Evolutionary conservation across 2,329 filamentous ascomycete species (phyloP), one percentile per base, ranked within the genome.

Genomic region (Colletotrichum sp.): DNA sequence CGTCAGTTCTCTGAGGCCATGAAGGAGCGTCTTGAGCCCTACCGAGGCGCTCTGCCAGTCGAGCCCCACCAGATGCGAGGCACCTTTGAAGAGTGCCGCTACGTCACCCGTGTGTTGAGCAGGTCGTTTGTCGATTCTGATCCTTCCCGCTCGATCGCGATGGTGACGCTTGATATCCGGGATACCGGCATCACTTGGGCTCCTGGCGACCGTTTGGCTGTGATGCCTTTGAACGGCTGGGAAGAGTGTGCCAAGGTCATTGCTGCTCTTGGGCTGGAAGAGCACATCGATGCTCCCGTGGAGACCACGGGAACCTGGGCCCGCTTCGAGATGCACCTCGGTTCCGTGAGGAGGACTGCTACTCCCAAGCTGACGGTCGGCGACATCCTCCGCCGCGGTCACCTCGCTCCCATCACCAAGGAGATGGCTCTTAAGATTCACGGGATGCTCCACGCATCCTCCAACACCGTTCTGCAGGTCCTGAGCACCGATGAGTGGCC

Each of bases 181-280:
- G 85, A 90, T 57, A 89, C 89, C 0, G 89, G 89, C 1, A 88
- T 90, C 62, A 90, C 89, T 0, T 91, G 89, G 68, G 84, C 86
- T 36, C 88, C 89, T 1, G 89, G 89, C 0, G 89, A 91, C 66
- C 85, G 89, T 6, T 83, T 91, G 15, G 88, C 89, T 0, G 82
- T 90, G 2, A 90, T 91, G 89, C 88, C 89, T 0, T 83, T 90
- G 21, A 91, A 91, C 71, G 85, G 83, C 70, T 90, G 88, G 89
- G 85, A 86, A 12, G 89, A 91, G 78, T 89, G 88, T 65, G 89
- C 88, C 24, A 90, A 90, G 75, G 87, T 90, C 10, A 88, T 87
- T 3, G 86, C 88, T 1, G 88, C 89, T 1, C 83, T 91, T 2
- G 89, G 89, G 0, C 81, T 90, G 0, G 88, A 88, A n/a, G 81